phyloP scores from a whole-genome alignment of 345 rosid genomes.

The Heritiera fomes region DNA sequence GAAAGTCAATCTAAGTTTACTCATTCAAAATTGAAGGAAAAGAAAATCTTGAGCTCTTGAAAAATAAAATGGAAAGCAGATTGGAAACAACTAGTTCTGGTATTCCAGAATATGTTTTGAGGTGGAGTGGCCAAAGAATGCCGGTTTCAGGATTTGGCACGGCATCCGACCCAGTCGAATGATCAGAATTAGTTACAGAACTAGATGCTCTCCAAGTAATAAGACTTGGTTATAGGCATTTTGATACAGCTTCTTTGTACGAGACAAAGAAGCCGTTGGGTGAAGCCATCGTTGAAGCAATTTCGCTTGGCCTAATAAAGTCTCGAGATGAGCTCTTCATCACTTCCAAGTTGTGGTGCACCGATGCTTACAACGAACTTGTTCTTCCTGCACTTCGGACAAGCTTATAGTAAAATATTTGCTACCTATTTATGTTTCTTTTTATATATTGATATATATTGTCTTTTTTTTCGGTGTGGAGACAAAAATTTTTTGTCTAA shows the following conservation, averaged over 20 bases:
- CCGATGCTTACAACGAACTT: slow-evolving; percentile 52
- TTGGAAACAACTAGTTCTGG: background rate
- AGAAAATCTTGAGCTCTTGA: no score
- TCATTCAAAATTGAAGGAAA: no score
- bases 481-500: no score
- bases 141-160: background rate
- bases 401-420: slow-evolving; percentile 38
- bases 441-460: no score
- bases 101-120: background rate
- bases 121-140: background rate
- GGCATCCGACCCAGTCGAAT: background rate
- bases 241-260: slow-evolving; percentile 48
- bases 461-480: no score
- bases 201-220: slow-evolving; percentile 37
- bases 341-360: slow-evolving; percentile 63
- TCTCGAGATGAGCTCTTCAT: slow-evolving; percentile 58
- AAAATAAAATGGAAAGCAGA: background rate
- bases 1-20: no score
- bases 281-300: slow-evolving; percentile 46
- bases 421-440: background rate
- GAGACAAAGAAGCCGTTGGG: slow-evolving; percentile 45
- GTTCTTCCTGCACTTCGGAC: slow-evolving; percentile 49
- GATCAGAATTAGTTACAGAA: background rate
- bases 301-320: slow-evolving; percentile 40
- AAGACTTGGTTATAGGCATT: slow-evolving; percentile 45